phyloP scores from a whole-genome alignment of 2,329 filamentous ascomycete species.

The Didymella glomerata region DNA sequence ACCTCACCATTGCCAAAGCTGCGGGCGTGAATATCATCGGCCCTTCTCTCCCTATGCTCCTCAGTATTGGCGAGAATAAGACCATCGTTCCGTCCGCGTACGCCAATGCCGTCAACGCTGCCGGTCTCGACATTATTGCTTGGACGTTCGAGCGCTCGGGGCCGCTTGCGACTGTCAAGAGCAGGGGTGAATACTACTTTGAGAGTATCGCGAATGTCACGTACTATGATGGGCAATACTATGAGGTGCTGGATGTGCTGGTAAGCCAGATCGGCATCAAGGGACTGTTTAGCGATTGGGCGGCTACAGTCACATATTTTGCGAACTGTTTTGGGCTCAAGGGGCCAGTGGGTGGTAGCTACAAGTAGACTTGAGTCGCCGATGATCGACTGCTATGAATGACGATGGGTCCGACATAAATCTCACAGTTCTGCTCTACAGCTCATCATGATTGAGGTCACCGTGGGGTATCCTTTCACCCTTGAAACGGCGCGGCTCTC shows the following conservation, averaged over 20 bases:
- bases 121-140: constrained; percentile 69
- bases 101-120: constrained; percentile 65
- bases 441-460: background rate
- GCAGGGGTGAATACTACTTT: constrained; percentile 44
- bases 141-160: constrained; percentile 73
- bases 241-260: constrained; percentile 68
- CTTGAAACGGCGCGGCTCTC: background rate
- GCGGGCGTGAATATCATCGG: constrained; percentile 68
- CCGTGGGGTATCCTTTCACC: background rate
- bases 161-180: constrained; percentile 59
- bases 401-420: background rate
- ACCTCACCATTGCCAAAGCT: constrained; percentile 62
- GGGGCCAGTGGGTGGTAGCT: constrained; percentile 28
- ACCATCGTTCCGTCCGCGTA: constrained; percentile 68
- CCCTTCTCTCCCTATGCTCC: constrained; percentile 67
- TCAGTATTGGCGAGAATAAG: constrained; percentile 58
- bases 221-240: constrained; percentile 70
- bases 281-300: constrained; percentile 73
- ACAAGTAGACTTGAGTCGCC: constrained; percentile 6
- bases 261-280: constrained; percentile 66
- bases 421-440: background rate
- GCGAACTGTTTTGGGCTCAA: constrained; percentile 69
- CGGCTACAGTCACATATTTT: constrained; percentile 71
- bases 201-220: constrained; percentile 61
- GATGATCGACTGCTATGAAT: no score